Conservation (phyloP, 2,329 filamentous ascomycete species). For the Colletotrichum shisoi region DNA sequence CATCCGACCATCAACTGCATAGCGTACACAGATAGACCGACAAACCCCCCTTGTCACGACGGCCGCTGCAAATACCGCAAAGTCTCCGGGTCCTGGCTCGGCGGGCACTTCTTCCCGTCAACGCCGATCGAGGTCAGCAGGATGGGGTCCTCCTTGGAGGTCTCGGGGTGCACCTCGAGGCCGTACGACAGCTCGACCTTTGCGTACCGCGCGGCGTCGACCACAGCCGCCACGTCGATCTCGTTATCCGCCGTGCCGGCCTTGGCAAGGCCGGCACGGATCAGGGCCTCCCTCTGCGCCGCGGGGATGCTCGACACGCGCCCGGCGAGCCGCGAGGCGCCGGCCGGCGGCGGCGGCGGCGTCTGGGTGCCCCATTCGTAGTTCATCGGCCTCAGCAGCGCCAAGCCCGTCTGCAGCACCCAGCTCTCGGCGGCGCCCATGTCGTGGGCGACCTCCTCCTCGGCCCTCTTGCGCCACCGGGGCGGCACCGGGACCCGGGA, state of each 20-base stretch:
- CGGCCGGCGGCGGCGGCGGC: constrained; percentile 27
- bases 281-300: constrained; percentile 41
- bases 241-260: constrained; percentile 33
- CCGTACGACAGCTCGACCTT: constrained; percentile 30
- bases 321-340: constrained; percentile 32
- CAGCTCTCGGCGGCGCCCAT: constrained; percentile 40
- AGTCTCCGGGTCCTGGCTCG: constrained; percentile 52
- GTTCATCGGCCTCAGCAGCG: constrained; percentile 41
- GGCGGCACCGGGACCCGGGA: constrained; percentile 37
- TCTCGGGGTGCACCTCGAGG: constrained; percentile 54
- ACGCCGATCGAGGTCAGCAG: constrained; percentile 45
- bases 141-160: constrained; percentile 52
- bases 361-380: constrained; percentile 41
- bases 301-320: constrained; percentile 40
- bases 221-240: constrained; percentile 34
- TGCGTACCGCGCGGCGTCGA: constrained; percentile 33
- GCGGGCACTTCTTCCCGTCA: constrained; percentile 46
- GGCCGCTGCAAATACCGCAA: constrained; percentile 39
- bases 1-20: not conserved
- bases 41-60: not conserved
- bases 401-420: constrained; percentile 42
- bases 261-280: constrained; percentile 25
- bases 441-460: constrained; percentile 25
- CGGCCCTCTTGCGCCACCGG: constrained; percentile 39
- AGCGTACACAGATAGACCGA: too few relatives aligned